Base-by-base conservation (phyloP, 2,329 filamentous ascomycete species). In the Thielaviopsis musarum region DNA sequence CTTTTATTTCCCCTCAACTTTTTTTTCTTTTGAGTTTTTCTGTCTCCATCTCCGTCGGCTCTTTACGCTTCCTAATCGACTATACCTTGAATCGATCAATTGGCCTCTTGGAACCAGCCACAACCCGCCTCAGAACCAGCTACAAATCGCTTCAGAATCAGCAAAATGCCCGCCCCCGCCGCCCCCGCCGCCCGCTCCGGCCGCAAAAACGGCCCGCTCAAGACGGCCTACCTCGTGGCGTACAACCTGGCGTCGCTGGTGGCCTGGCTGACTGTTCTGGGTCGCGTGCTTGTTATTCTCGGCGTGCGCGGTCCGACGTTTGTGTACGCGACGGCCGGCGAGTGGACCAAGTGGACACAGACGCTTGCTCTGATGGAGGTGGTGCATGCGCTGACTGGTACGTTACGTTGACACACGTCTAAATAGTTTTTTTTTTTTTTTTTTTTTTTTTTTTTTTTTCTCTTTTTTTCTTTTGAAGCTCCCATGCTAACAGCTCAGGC, bases 331-430 rank as follows among this genome's bases (percentile, higher is more conserved):
- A 77, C 74, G 52, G 77, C 83, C 9, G 85, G 86, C 64, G 73
- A 80, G 57, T 90, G 84, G 70, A 82, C 82, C 54, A 84, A 85
- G 67, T 83, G 82, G 80, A 91, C 87, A 59, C 93, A 98, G 77
- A 93, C 87, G 2, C 71, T 88, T 58, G 93, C 93, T 0, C 72
- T 82, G 52, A 74, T 96, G 69, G 93, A 98, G 74, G 80, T 97
- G 54, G 67, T 90, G 63, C 91, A 97, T 73, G 85, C 88, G 55
- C 70, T 87, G 0, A 71, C 87, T 38, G 88, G 91, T 91, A 73
- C 61, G 76, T 68, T 9, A 7, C 10, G 30, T 34, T 34, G 30
- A 34, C 30, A 34, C 30, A n/a, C n/a, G n/a, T n/a, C n/a, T n/a
- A n/a, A n/a, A n/a, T n/a, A n/a, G n/a, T n/a, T n/a, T n/a, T n/a